Conservation (phyloP, 2,329 filamentous ascomycete species). For the Stylonectria norvegica region DNA sequence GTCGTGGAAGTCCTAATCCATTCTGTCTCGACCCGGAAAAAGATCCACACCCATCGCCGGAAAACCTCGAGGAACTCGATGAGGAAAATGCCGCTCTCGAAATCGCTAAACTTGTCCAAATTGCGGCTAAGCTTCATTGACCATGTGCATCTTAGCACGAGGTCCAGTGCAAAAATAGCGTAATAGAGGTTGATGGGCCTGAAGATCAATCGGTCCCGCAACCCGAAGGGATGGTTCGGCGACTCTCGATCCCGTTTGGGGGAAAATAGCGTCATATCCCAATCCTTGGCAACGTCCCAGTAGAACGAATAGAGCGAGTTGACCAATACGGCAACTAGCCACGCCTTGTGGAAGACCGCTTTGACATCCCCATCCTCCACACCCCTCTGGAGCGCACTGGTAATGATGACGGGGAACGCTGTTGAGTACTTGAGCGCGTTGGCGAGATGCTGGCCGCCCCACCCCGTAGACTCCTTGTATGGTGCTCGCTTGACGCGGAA, state of each 20-base stretch:
- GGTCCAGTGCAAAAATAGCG: conserved; percentile 70
- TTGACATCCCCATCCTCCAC: conserved; percentile 42
- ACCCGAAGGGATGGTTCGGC: conserved; percentile 68
- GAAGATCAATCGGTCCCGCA: conserved; percentile 73
- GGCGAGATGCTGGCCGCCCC: conserved; percentile 82
- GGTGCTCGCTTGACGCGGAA: conserved; percentile 62
- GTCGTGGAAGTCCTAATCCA: conserved; percentile 62
- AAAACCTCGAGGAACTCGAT: conserved; percentile 85
- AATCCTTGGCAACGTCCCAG: conserved; percentile 96
- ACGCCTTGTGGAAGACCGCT: conserved; percentile 51
- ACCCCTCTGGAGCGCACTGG: conserved; percentile 70
- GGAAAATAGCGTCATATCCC: conserved; percentile 85
- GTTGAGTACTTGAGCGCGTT: conserved; percentile 95
- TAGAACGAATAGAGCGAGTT: conserved; percentile 97
- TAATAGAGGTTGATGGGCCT: conserved; percentile 76
- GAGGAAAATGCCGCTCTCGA: conserved; percentile 84
- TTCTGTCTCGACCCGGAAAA: conserved; percentile 91
- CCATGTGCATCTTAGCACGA: conserved; percentile 86
- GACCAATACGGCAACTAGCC: conserved; percentile 69
- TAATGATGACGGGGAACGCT: conserved; percentile 85
- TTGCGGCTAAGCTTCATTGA: conserved; percentile 79
- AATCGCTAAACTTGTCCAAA: conserved; percentile 78
- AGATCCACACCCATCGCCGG: conserved; percentile 94
- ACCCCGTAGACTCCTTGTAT: conserved; percentile 56
- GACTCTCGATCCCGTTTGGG: conserved; percentile 52